Percentiles rank a stretch among this genome's conserved stretches.
Conservation (phyloP, 2,329 filamentous ascomycete species). For the Aspergillus ruber region DNA sequence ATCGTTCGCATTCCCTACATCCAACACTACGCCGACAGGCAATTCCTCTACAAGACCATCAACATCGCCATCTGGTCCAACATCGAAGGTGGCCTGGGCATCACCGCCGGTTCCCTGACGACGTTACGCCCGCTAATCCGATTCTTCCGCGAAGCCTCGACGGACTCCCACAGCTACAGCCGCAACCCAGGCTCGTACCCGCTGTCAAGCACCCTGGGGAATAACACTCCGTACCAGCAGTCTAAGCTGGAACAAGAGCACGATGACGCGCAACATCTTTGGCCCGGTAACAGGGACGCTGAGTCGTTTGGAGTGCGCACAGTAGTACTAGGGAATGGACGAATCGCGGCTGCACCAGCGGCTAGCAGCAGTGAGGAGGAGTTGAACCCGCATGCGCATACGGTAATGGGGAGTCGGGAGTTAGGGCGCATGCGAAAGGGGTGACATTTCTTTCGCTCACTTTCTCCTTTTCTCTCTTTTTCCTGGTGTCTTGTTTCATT, state of each 20-base stretch:
- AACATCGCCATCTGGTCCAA: conserved; percentile 37
- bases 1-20: conserved; percentile 16
- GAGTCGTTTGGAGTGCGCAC: conserved; percentile 18
- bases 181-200: conserved; percentile 13
- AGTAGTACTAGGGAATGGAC: conserved; percentile 14
- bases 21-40: conserved; percentile 5
- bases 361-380: conserved; percentile 15
- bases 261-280: conserved; percentile 9
- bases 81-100: conserved; percentile 28
- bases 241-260: not conserved
- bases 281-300: conserved; percentile 8
- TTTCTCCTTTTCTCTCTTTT: too few relatives aligned
- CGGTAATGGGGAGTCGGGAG: not conserved
- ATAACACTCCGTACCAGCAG: conserved; percentile 4
- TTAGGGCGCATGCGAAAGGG: not conserved
- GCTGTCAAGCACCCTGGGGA: conserved; percentile 10
- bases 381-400: conserved; percentile 4
- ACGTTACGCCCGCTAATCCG: conserved; percentile 42
- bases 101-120: conserved; percentile 29
- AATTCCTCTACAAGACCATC: conserved; percentile 34
- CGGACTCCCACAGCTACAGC: conserved; percentile 9
- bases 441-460: too few relatives aligned
- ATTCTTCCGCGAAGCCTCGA: conserved; percentile 19
- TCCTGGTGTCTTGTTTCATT: too few relatives aligned
- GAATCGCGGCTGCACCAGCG: conserved; percentile 2